Percentiles rank a stretch among this genome's conserved stretches.
Evolutionary conservation across 2,329 filamentous ascomycete genomes (phyloP).

Genomic region (Aspergillus viridinutans): DNA sequence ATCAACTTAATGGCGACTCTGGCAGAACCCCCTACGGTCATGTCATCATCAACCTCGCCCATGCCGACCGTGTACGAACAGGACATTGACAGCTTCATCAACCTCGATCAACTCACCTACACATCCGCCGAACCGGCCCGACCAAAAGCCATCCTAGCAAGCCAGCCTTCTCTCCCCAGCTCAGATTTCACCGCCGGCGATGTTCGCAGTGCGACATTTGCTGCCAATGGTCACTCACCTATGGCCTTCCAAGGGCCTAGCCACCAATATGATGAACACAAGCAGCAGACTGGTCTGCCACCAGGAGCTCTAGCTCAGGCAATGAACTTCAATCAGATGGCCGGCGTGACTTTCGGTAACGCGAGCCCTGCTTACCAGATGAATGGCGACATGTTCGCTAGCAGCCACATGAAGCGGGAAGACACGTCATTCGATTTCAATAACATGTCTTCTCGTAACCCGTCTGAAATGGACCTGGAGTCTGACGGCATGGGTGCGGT

Average conservation of each 20-base stretch:
- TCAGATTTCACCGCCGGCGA: conserved; percentile 31
- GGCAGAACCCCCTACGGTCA: conserved; percentile 29
- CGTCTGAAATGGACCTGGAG: conserved; percentile 63
- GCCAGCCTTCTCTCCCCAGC: conserved; percentile 35
- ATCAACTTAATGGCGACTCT: conserved; percentile 31
- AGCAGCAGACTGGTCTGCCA: conserved; percentile 90
- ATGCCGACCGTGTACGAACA: conserved; percentile 37
- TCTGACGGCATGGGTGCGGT: conserved; percentile 60
- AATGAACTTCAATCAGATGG: conserved; percentile 68
- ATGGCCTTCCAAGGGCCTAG: conserved; percentile 71
- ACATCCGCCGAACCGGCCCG: conserved; percentile 33
- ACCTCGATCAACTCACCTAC: conserved; percentile 43
- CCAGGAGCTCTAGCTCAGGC: conserved; percentile 77
- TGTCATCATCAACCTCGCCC: conserved; percentile 26
- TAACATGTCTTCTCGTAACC: conserved; percentile 53
- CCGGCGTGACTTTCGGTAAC: conserved; percentile 34
- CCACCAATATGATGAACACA: conserved; percentile 92
- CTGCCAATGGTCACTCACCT: conserved; percentile 42
- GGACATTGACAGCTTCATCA: conserved; percentile 46
- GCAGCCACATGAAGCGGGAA: conserved; percentile 39
- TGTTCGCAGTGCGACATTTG: conserved; percentile 32
- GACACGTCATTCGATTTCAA: conserved; percentile 62
- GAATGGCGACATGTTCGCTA: conserved; percentile 58
- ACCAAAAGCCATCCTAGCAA: conserved; percentile 32
- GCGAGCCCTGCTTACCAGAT: conserved; percentile 43